These are phyloP conservation scores for Geum urbanum DNA, from an alignment of 306 rosid genomes.

Conservation along the genomic window DNA sequence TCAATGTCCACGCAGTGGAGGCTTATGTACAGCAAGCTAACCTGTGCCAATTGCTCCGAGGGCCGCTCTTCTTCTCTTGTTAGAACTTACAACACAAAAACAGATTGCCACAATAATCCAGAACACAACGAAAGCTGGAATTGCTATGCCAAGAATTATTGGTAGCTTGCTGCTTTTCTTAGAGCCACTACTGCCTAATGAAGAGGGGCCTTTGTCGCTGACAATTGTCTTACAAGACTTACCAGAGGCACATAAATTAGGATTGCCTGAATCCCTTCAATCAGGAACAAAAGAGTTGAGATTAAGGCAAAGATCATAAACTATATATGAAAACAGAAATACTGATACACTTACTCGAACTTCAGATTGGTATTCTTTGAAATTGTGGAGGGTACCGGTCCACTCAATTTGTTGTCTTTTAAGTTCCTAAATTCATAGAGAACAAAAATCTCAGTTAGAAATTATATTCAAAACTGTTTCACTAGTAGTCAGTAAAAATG, in stretches of 20 bases:
- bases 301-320: background rate
- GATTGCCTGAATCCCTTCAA: constrained; percentile 14
- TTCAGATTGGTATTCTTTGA: constrained; percentile 17
- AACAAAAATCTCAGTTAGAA: background rate
- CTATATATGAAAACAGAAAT: background rate
- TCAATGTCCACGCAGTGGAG: background rate
- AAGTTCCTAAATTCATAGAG: constrained; percentile 19
- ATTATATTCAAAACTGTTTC: background rate
- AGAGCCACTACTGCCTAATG: background rate
- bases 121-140: constrained; percentile 11
- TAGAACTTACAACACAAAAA: background rate
- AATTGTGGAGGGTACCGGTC: constrained; percentile 27
- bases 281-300: background rate
- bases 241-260: constrained; percentile 11
- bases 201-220: background rate
- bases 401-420: constrained; percentile 25
- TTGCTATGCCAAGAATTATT: constrained; percentile 16
- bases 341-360: constrained; percentile 17
- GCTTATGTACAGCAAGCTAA: background rate
- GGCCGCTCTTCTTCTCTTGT: background rate
- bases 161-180: constrained; percentile 9
- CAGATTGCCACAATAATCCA: background rate
- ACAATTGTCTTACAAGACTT: constrained; percentile 7
- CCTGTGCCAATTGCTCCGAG: constrained; percentile 5
- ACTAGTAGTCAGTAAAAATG: too few species aligned